Evolutionary conservation across 2,329 filamentous ascomycete species (phyloP), one percentile per base, ranked within the genome.

Genomic region (Exophiala alcalophila): DNA sequence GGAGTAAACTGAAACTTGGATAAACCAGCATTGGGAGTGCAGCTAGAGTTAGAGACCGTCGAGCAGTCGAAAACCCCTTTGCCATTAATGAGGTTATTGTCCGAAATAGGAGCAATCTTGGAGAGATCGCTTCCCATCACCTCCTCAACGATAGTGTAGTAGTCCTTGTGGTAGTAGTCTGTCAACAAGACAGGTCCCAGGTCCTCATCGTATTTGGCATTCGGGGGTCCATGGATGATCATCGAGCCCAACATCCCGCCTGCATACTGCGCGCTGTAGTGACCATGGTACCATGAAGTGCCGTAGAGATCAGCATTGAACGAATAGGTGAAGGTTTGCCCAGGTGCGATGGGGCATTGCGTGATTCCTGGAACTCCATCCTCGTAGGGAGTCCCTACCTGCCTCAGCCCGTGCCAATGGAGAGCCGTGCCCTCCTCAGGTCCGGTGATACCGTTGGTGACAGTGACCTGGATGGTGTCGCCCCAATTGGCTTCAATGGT

Each of bases 361-460:
- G 61, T 59, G 5, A 69, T 39, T 2, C 35, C 35, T 7, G 35
- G 25, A 2, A 80, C 76, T 38, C 80, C 80, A 50, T 83, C 79
- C 32, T 74, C 65, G 41, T 73, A 64, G 50, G 71, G 61, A 15
- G 61, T 64, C 3, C 53, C 55, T 18, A 58, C 41, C 21, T 56
- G 49, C 25, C 58, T 51, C 3, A 65, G 31, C 2, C 68, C 68
- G 52, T 71, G 68, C 57, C 62, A 70, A 42, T 71, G 68, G 6
- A 71, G 52, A 1, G 64, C 50, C n/a, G 65, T 68, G 2, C 61
- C 61, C 36, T 64, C 59, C 15, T 50, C 41, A 5, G 43, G 44
- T 10, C 49, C 56, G 4, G 56, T 53, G 5, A 65, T 56, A 27
- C 61, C 51, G 49, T 69, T 69, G 10, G 53, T 51, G 10, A 66